Conservation (phyloP, 148 eudicot genomes). For the Persicaria tinctoria region DNA sequence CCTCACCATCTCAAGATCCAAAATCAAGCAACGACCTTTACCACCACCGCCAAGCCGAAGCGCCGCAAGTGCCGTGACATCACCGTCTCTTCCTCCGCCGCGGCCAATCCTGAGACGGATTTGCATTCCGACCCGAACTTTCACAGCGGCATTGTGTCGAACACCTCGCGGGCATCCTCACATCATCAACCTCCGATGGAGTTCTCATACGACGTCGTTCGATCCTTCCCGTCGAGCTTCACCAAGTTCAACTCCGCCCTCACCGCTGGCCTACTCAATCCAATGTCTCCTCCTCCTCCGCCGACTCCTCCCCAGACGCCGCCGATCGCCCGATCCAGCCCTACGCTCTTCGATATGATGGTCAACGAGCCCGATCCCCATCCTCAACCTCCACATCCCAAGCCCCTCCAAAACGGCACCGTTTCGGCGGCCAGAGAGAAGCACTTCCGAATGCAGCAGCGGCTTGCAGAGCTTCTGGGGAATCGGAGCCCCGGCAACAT, state of each 20-base stretch:
- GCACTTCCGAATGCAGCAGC: constrained; percentile 39
- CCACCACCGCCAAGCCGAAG: constrained; percentile 32
- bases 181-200: constrained; percentile 12
- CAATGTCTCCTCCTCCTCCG: constrained; percentile 63
- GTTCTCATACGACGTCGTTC: constrained; percentile 20
- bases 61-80: constrained; percentile 63
- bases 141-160: constrained; percentile 10
- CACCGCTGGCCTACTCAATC: constrained; percentile 78
- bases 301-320: constrained; percentile 24
- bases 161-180: constrained; percentile 21
- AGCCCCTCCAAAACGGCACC: constrained; percentile 13
- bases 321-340: constrained; percentile 53
- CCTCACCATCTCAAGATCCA: constrained; percentile 8
- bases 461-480: constrained; percentile 37
- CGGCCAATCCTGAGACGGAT: constrained; percentile 13
- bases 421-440: constrained; percentile 22
- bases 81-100: constrained; percentile 41
- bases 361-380: constrained; percentile 58
- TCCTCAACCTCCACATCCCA: constrained; percentile 13
- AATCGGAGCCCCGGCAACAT: constrained; percentile 49
- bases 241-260: constrained; percentile 81
- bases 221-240: constrained; percentile 32
- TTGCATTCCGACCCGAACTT: constrained; percentile 6
- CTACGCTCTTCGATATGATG: constrained; percentile 98
- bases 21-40: constrained; percentile 17